These are phyloP conservation scores for Onygenales sp. DNA, from an alignment of 2,329 filamentous ascomycete species.

Conservation along the genomic window DNA sequence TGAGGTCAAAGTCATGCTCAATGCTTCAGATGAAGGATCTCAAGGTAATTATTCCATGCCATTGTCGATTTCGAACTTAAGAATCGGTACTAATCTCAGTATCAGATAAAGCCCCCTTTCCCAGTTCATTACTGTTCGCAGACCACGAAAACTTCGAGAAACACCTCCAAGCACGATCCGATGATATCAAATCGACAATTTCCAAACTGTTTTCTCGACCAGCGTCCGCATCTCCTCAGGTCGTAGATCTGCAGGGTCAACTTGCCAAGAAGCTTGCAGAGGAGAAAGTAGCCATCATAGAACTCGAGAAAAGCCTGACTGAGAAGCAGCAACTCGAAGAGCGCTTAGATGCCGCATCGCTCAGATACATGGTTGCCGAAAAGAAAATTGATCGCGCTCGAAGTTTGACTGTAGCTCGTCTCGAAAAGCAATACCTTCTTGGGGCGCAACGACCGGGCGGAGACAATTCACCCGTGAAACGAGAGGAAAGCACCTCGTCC, in stretches of 20 bases:
- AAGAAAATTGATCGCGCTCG: conserved; percentile 85
- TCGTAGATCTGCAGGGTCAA: conserved; percentile 62
- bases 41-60: conserved; percentile 7
- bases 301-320: conserved; percentile 62
- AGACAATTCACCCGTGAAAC: conserved; percentile 38
- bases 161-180: conserved; percentile 67
- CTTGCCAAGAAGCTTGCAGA: conserved; percentile 65
- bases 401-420: conserved; percentile 79
- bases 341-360: conserved; percentile 76
- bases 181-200: conserved; percentile 65
- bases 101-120: conserved; percentile 26
- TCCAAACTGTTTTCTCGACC: conserved; percentile 53
- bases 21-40: conserved; percentile 16
- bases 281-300: conserved; percentile 71
- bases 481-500: conserved; percentile 42
- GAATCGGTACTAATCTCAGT: background rate
- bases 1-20: conserved; percentile 35
- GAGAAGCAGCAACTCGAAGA: conserved; percentile 82
- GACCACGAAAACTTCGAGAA: conserved; percentile 58
- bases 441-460: conserved; percentile 43
- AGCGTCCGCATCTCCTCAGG: conserved; percentile 50
- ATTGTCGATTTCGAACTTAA: background rate
- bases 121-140: conserved; percentile 46
- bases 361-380: conserved; percentile 90
- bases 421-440: conserved; percentile 80